Percentiles rank a stretch among this genome's conserved stretches.
phyloP scores from a whole-genome alignment of 306 rosid species.

The Lupinus albus region DNA sequence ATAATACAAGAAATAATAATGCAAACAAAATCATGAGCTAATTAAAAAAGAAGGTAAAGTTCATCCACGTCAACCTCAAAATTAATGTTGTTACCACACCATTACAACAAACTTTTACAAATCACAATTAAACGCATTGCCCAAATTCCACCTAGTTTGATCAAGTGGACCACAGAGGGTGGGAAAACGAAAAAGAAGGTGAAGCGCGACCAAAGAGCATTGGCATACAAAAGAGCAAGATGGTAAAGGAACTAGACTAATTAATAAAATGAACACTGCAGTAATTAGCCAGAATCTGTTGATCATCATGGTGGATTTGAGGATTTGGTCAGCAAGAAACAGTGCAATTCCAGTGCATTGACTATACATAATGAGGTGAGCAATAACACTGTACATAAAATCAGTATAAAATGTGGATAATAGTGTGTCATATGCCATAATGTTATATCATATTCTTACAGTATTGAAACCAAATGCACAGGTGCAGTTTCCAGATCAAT shows the following conservation, averaged over 20 bases:
- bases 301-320: slow-evolving; percentile 6
- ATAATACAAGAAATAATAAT: slow-evolving; percentile 18
- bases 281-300: slow-evolving; percentile 1
- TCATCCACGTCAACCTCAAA: slow-evolving; percentile 25
- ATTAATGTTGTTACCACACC: slow-evolving; percentile 3
- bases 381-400: background rate
- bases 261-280: background rate
- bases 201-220: slow-evolving; percentile 9
- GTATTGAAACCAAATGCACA: slow-evolving; percentile 1
- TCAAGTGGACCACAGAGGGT: background rate
- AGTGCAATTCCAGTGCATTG: slow-evolving; percentile 27
- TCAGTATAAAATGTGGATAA: background rate
- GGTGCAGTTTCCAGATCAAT: background rate
- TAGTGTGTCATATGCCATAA: background rate
- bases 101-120: slow-evolving; percentile 13
- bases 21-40: background rate
- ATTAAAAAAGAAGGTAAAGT: background rate
- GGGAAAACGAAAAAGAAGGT: slow-evolving; percentile 19
- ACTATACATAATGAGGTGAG: slow-evolving; percentile 12
- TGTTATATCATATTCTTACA: background rate
- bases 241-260: background rate
- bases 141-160: background rate
- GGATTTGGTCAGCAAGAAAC: slow-evolving; percentile 6
- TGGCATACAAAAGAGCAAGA: slow-evolving; percentile 5
- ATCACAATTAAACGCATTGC: slow-evolving; percentile 9